Conservation (phyloP, 1,284 basidiomycete genomes). For the Ganoderma resinaceum region DNA sequence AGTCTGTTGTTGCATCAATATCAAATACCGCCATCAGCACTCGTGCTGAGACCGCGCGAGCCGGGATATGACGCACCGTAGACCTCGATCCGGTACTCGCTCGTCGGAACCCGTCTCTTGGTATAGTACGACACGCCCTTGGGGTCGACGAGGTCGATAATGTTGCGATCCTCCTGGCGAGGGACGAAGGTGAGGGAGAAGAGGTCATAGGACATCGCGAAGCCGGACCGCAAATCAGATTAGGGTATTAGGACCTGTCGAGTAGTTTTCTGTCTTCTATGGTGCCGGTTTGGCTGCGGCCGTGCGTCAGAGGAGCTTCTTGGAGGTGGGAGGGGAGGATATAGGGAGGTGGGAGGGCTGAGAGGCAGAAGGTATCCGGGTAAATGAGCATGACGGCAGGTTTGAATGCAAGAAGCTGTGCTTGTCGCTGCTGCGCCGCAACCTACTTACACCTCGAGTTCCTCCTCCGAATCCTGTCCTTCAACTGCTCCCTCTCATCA, state of each 20-base stretch:
- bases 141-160: constrained; percentile 73
- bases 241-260: background rate
- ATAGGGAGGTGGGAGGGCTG: background rate
- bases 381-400: background rate
- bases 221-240: background rate
- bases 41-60: background rate
- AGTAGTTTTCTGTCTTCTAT: background rate
- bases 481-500: too few species aligned
- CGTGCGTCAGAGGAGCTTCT: constrained; percentile 59
- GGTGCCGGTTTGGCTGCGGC: background rate
- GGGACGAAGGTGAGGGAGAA: constrained; percentile 76
- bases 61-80: constrained; percentile 56
- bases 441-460: background rate
- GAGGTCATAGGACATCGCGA: constrained; percentile 51
- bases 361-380: background rate
- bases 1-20: constrained; percentile 52
- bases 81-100: constrained; percentile 66
- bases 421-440: background rate
- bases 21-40: background rate
- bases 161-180: constrained; percentile 60
- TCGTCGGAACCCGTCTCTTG: constrained; percentile 61
- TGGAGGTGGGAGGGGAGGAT: background rate
- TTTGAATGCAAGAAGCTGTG: background rate
- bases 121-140: constrained; percentile 70
- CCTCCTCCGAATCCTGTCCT: background rate